Evolutionary conservation across 108 stramenopile genomes (phyloP), one percentile per base, ranked within the genome.

Genomic region (Aurantiochytrium sp.): DNA sequence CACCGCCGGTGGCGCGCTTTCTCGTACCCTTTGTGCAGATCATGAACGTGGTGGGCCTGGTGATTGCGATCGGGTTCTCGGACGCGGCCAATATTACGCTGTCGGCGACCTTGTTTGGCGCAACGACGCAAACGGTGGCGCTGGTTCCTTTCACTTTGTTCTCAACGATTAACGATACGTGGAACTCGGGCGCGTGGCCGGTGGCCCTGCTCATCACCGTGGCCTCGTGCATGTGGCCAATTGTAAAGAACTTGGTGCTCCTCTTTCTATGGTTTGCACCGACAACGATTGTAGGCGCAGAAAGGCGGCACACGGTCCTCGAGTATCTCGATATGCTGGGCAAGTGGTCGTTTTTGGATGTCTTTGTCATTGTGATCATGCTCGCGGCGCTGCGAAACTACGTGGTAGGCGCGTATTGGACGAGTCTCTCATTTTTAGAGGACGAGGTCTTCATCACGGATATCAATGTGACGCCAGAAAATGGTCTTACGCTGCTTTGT

Each of bases 341-440:
- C 76, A 83, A 83, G 51, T 83, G 76, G 76, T 83, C 76, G 25
- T 83, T 83, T 23, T 23, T 83, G 76, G 76, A 83, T 45, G 76
- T 83, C 23, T 83, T 53, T 83, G 76, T 83, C 19, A 83, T 83
- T 53, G 76, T 83, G 25, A 83, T 83, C 4, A 83, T 4, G 45
- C 76, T 83, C 14, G 76, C 76, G n/a, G 76, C 76, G 76, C 76
- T 83, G 45, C 76, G 76, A 12, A 83, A 47, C 49, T 83, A 83
- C 51, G 76, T 83, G 76, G 51, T 53, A 23, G 51, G 49, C 23
- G 51, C 49, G 3, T 83, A 83, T 23, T 83, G n/a, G 45, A 53
- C 49, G 25, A 53, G 28, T 45, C 51, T 83, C n/a, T 53, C 49
- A 18, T 83, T 83, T 23, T 3, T 83, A 3, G 76, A 83, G 43